Evolutionary conservation across 306 rosid species (phyloP), one percentile per base, ranked within the genome.

Genomic region (Leucaena leucocephala): DNA sequence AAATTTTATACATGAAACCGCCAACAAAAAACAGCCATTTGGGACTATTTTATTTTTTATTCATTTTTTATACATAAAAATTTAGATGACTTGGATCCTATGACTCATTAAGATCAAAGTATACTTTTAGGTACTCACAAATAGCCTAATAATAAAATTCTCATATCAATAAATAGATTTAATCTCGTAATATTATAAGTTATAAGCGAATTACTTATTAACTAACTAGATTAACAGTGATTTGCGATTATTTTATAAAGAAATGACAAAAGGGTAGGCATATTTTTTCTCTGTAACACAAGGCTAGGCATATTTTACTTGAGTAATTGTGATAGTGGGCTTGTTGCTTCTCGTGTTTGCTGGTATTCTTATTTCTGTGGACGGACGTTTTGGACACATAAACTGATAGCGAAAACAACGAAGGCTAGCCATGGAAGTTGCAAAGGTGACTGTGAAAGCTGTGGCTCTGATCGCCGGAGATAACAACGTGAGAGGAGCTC

Each of bases 381-480:
- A 40, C 27, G 27, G 27, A 27, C 27, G 27, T 27, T 27, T 27
- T 27, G 71, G 46, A 66, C 71, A 8, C 49, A 43, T 39, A 0
- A 57, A 6, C 35, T 4, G 22, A 33, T 34, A 39, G 54, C 5
- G 15, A 43, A 21, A 68, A 19, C 16, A 68, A 42, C 19, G 38
- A 11, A 44, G 55, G 19, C 5, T n/a, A 68, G 55, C 11, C 34
- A 69, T 69, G 74, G 81, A 72, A 74, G 65, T 55, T 58, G 61
- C 76, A 16, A 86, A 81, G 85, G 80, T 81, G 34, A 75, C 76
- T 45, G 50, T 81, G 13, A 92, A 88, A 85, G 97, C 88, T 14
- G 90, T 90, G 85, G 94, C 86, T 75, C 81, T 92, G 78, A 40
- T 91, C 72, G 21, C 75, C 58, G 97, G 97, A 77, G 85, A 80